Evolutionary conservation across 306 rosid genomes (phyloP).

Genomic region (Glycine latifolia): DNA sequence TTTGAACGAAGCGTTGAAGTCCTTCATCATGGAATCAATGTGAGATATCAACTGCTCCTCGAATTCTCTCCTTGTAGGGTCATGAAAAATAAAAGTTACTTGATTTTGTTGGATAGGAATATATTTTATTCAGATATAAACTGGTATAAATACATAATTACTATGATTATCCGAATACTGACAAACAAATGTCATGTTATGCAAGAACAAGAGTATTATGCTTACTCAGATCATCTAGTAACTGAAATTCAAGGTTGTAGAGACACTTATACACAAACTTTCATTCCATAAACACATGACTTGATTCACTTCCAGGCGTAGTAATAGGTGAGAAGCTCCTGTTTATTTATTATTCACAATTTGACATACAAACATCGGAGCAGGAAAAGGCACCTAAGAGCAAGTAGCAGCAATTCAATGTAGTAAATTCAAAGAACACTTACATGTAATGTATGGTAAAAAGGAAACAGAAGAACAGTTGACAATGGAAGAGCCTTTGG

Average conservation of each 20-base stretch:
- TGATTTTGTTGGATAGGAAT: no score
- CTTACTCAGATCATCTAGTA: not conserved
- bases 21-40: no score
- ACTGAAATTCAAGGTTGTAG: not conserved
- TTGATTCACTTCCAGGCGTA: not conserved
- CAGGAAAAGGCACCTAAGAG: conserved; percentile 8
- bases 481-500: conserved; percentile 61
- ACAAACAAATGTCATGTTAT: not conserved
- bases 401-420: conserved; percentile 7
- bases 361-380: conserved; percentile 8
- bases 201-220: not conserved
- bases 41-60: no score
- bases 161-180: not conserved
- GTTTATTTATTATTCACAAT: conserved; percentile 34
- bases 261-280: not conserved
- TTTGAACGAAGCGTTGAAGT: no score
- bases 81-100: no score
- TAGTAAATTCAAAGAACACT: not conserved
- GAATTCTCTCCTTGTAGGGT: no score
- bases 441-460: not conserved
- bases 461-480: conserved; percentile 62
- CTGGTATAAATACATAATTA: not conserved
- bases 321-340: conserved; percentile 18
- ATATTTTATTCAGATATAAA: no score
- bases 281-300: not conserved